Evolutionary conservation across 176 grass and related monocot species (phyloP), one percentile per base, ranked within the genome.

Genomic region (Cymbopogon citratus): DNA sequence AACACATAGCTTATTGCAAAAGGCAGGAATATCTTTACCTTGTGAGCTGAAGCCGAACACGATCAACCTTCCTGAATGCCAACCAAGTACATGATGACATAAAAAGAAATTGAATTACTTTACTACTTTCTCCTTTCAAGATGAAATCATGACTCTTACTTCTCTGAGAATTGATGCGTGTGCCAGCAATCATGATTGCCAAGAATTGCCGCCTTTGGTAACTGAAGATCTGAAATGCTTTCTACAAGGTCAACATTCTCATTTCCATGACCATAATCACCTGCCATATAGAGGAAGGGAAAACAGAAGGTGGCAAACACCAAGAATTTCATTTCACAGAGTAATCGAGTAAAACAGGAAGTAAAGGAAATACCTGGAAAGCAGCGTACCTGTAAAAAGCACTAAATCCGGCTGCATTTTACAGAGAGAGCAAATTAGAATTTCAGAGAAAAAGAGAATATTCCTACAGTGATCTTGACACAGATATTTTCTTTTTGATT

Each of bases 131-230:
- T 85, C 27, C 63, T 76, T 76, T 41, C 25, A 67, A 35, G 24
- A 83, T 77, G 26, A 85, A 68, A 73, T 34, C 6, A 67, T 29
- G 62, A 78, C 19, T 71, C 68, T 88, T 95, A 99, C 91, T 95
- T 91, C 48, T 91, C 77, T 83, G 92, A 95, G 86, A 99, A 91
- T 74, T 91, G 89, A 77, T 93, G 76, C 28, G 96, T 95, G 27
- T 85, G 78, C 91, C 92, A 99, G 62, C 96, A 93, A 90, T 99
- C 92, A 83, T 93, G 92, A 80, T 99, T 95, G 56, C 92, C 96
- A 3, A 99, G 86, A 99, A 99, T 99, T n/a, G 77, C 89, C 14
- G 91, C 92, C 89, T 99, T 99, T 25, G 85, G 80, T 39, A 99
- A 66, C 67, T 85, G 80, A 74, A 99, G 87, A 60, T 90, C 85